Evolutionary conservation across 106 monocot species (phyloP).

Genomic region (Amphibolis antarctica): DNA sequence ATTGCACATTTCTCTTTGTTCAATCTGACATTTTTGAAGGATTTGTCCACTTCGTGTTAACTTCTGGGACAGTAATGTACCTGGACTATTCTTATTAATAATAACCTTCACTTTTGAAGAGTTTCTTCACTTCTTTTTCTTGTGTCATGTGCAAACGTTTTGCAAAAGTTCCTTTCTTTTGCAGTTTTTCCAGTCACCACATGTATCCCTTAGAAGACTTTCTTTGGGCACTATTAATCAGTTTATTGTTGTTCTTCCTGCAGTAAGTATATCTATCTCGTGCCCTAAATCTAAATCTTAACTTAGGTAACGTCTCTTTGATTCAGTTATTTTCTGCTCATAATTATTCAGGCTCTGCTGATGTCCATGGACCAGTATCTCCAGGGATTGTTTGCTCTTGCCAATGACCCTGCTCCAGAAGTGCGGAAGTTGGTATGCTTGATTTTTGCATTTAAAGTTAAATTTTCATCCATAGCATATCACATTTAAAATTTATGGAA

Average conservation of each 20-base stretch:
- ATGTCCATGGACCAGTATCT: conserved; percentile 88
- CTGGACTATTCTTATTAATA: too few species aligned
- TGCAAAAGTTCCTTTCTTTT: conserved; percentile 1
- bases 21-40: too few species aligned
- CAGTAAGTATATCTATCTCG: conserved; percentile 35
- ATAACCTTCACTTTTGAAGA: too few species aligned
- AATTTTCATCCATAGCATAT: too few species aligned
- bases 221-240: conserved; percentile 90
- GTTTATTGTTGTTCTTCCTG: conserved; percentile 82
- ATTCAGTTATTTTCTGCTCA: neutral
- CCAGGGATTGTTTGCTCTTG: conserved; percentile 89
- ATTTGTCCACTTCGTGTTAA: too few species aligned
- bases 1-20: neutral
- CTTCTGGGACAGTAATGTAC: too few species aligned
- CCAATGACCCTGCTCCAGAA: conserved; percentile 65
- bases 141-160: neutral
- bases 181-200: conserved; percentile 94
- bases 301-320: neutral
- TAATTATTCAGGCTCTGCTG: conserved; percentile 62
- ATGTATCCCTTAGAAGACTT: conserved; percentile 68
- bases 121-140: conserved; percentile 2
- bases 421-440: conserved; percentile 83
- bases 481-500: too few species aligned
- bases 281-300: neutral
- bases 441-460: neutral